These are phyloP conservation scores for Fistulifera pelliculosa DNA, from an alignment of 108 stramenopile genomes.

Conservation along the genomic window DNA sequence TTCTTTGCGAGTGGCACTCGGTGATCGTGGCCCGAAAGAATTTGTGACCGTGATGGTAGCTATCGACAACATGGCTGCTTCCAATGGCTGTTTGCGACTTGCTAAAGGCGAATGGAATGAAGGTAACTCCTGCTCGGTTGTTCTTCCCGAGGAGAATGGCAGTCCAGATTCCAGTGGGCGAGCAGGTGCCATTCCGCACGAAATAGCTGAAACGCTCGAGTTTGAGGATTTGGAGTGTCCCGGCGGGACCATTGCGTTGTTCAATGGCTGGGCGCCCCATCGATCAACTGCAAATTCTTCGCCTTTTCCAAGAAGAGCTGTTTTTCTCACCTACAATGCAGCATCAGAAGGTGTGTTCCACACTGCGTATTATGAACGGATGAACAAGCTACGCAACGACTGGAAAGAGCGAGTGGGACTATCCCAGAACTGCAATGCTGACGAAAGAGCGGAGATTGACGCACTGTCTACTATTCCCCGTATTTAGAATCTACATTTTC, in stretches of 20 bases:
- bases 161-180: conserved; percentile 58
- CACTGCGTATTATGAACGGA: conserved; percentile 38
- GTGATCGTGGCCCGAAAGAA: conserved; percentile 24
- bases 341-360: conserved; percentile 41
- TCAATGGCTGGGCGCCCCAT: conserved; percentile 57
- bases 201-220: conserved; percentile 22
- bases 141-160: conserved; percentile 29
- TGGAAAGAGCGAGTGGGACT: conserved; percentile 23
- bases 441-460: conserved; percentile 23
- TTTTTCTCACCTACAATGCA: conserved; percentile 67
- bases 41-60: conserved; percentile 70
- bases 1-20: conserved; percentile 40
- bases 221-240: conserved; percentile 39
- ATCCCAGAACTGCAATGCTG: conserved; percentile 11
- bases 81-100: conserved; percentile 55
- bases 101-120: conserved; percentile 41
- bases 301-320: conserved; percentile 46
- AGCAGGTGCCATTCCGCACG: conserved; percentile 41
- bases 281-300: conserved; percentile 33
- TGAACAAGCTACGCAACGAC: conserved; percentile 28
- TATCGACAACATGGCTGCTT: conserved; percentile 47
- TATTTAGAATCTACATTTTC: conserved; percentile 8
- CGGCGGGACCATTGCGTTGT: conserved; percentile 36
- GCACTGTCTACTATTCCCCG: conserved; percentile 37
- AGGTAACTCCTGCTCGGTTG: conserved; percentile 15